Evolutionary conservation across 2,329 filamentous ascomycete genomes (phyloP).

Genomic region (Pestalotiopsis sp.): DNA sequence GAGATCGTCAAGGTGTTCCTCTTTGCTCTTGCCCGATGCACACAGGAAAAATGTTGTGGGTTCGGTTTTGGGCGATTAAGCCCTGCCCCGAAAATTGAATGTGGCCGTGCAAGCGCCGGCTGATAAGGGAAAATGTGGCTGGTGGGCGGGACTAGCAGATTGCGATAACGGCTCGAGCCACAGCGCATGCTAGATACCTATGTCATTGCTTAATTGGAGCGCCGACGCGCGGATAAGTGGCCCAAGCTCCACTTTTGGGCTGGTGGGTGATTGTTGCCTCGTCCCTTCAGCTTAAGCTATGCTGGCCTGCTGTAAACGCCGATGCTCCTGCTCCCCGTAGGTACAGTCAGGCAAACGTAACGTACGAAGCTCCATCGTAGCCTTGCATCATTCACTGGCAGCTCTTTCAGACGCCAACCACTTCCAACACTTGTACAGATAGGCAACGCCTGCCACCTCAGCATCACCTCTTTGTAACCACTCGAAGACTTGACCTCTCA

Average conservation of each 20-base stretch:
- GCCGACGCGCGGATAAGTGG: constrained; percentile 4
- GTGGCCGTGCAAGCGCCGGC: not conserved
- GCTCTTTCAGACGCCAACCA: not conserved
- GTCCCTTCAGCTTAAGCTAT: not conserved
- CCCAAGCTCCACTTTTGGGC: constrained; percentile 4
- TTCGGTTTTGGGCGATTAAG: constrained; percentile 9
- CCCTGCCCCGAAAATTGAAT: constrained; percentile 9
- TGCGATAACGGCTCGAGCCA: constrained; percentile 2
- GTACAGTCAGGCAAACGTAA: not conserved
- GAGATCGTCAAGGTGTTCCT: constrained; percentile 11
- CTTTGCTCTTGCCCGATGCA: not conserved
- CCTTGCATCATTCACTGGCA: constrained; percentile 22
- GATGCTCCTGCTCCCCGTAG: not conserved
- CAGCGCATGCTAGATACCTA: not conserved
- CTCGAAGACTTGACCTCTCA: not conserved
- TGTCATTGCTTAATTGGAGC: constrained; percentile 1
- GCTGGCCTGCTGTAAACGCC: not conserved
- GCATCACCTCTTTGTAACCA: not conserved
- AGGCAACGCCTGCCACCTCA: not conserved
- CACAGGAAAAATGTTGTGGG: constrained; percentile 14
- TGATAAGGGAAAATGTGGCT: constrained; percentile 4
- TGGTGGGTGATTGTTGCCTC: not conserved
- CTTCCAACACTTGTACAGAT: not conserved
- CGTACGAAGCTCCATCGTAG: constrained; percentile 34
- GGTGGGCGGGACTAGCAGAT: not conserved